Evolutionary conservation across 2,329 filamentous ascomycete species (phyloP).

Genomic region (Penicillium sp.): DNA sequence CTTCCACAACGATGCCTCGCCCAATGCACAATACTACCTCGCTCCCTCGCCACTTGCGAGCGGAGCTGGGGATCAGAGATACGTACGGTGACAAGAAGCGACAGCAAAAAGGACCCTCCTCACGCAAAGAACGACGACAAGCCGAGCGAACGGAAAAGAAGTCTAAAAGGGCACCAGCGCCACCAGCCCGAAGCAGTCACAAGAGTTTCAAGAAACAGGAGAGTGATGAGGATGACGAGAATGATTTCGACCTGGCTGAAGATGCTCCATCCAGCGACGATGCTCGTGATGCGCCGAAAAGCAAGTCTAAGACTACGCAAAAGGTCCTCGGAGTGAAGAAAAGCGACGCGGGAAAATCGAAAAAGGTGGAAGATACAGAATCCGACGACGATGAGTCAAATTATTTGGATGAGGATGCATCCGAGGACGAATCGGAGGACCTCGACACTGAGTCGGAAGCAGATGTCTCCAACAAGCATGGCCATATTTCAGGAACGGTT

Average conservation of each 20-base stretch:
- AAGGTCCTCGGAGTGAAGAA: not conserved
- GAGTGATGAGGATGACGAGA: slow-evolving; percentile 34
- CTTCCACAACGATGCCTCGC: slow-evolving; percentile 37
- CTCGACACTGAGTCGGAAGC: not conserved
- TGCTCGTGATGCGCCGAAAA: slow-evolving; percentile 17
- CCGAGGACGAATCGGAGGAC: slow-evolving; percentile 9
- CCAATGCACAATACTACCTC: slow-evolving; percentile 47
- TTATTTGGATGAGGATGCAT: slow-evolving; percentile 13
- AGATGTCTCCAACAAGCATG: slow-evolving; percentile 1
- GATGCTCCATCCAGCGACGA: slow-evolving; percentile 24
- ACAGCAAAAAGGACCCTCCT: slow-evolving; percentile 32
- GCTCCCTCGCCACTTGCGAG: slow-evolving; percentile 43
- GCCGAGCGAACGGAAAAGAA: slow-evolving; percentile 67
- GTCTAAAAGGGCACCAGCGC: slow-evolving; percentile 38
- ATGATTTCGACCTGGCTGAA: slow-evolving; percentile 24
- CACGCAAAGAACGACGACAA: slow-evolving; percentile 70
- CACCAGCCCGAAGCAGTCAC: slow-evolving; percentile 21
- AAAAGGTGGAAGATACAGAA: slow-evolving; percentile 27
- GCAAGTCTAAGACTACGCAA: slow-evolving; percentile 4
- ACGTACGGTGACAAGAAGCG: slow-evolving; percentile 38
- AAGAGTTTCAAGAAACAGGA: slow-evolving; percentile 22
- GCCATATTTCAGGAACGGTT: slow-evolving; percentile 45
- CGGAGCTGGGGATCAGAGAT: slow-evolving; percentile 47
- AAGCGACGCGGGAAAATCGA: not conserved
- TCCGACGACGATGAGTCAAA: slow-evolving; percentile 28